Evolutionary conservation across 2,329 filamentous ascomycete genomes (phyloP), one percentile per base, ranked within the genome.

Genomic region (Neonectria magnoliae): DNA sequence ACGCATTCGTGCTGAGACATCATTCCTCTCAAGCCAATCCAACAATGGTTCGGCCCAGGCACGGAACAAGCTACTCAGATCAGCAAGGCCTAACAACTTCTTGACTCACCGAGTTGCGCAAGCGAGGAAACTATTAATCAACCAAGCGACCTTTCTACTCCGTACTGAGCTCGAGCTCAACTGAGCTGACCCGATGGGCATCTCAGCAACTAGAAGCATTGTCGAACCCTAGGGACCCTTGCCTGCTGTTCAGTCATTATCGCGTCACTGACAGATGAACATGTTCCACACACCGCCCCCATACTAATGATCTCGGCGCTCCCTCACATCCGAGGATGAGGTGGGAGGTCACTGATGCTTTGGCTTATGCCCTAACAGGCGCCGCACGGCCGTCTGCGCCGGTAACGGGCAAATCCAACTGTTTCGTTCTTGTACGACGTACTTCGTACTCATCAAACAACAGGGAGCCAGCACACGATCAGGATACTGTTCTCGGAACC

Each of bases 251-350:
- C 56, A 31, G 64, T 65, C 52, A 57, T 25, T 33, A 67, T 65
- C 57, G 64, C 57, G 41, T 61, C 66, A 67, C 58, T 57, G 42
- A 59, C 58, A 56, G 31, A 57, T 52, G 51, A 65, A 59, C 61
- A 44, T 58, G 64, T 65, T 64, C 60, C 66, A 65, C 66, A 31
- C 47, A 31, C 50, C 31, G 22, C 57, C 54, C 38, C 57, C 61
- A 58, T 66, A 45, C 25, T 58, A 44, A 42, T 58, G 56, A 63
- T 62, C 55, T 65, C 18, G 54, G 42, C 61, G 38, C 22, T 31
- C 48, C 20, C 22, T 56, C 41, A 57, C 36, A 60, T 33, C 50
- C 41, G 38, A 5, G 60, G 50, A 60, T 64, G 56, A 60, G 55
- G 29, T 33, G 56, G 55, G 27, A 51, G 25, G 25, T 7, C 18